A percentile compares a stretch with the other conserved stretches of the same genome.
These are phyloP conservation scores for Biscogniauxia sp. DNA, from an alignment of 2,329 filamentous ascomycete genomes.

Conservation along the genomic window DNA sequence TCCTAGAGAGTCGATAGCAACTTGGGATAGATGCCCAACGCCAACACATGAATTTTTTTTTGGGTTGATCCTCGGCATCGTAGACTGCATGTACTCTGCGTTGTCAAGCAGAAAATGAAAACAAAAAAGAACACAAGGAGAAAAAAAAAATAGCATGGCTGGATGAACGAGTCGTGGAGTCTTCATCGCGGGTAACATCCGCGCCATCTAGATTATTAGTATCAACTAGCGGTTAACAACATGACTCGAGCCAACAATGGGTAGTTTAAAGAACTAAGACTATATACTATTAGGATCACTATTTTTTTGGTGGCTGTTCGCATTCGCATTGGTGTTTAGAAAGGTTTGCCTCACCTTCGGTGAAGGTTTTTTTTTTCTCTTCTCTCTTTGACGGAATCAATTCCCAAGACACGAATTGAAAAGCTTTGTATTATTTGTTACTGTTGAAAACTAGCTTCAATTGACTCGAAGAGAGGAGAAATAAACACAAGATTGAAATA, in stretches of 20 bases:
- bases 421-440: too few relatives aligned
- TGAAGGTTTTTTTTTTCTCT: too few relatives aligned
- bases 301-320: neutral
- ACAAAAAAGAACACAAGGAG: neutral
- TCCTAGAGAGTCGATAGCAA: neutral
- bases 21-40: neutral
- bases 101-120: neutral
- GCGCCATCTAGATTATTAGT: neutral
- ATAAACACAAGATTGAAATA: too few relatives aligned
- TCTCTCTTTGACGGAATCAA: too few relatives aligned
- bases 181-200: neutral
- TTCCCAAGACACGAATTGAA: too few relatives aligned
- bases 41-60: neutral
- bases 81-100: neutral
- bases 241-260: neutral
- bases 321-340: neutral
- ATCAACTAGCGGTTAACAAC: neutral
- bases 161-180: neutral
- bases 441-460: too few relatives aligned
- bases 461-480: too few relatives aligned
- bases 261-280: neutral
- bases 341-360: neutral
- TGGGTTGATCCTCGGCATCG: neutral
- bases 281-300: neutral
- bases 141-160: neutral